Conservation (phyloP, 495 filamentous ascomycete genomes). For the Pseudotulostoma volvatum region DNA sequence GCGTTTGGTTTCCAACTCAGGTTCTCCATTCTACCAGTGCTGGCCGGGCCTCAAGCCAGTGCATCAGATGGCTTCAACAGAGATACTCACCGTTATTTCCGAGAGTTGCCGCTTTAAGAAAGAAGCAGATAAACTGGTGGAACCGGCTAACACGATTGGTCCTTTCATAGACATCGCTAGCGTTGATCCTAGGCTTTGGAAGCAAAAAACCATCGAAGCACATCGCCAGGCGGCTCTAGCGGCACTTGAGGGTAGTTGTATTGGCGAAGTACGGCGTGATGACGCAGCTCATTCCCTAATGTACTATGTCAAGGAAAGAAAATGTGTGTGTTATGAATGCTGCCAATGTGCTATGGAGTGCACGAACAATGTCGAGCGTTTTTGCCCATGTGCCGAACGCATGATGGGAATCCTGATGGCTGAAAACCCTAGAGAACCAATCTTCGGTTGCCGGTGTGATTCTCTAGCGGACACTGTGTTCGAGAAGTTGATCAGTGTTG, state of each 20-base stretch:
- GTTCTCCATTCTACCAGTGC: slow-evolving; percentile 12
- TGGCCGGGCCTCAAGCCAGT: slow-evolving; percentile 15
- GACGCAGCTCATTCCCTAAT: slow-evolving; percentile 9
- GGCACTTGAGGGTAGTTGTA: slow-evolving; percentile 15
- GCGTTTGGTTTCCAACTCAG: slow-evolving; percentile 7
- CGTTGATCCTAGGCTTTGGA: slow-evolving; percentile 7
- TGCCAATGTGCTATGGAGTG: slow-evolving; percentile 22
- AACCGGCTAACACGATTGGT: slow-evolving; percentile 8
- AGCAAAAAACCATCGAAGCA: slow-evolving; percentile 14
- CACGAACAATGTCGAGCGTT: slow-evolving; percentile 12
- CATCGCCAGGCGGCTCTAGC: slow-evolving; percentile 18
- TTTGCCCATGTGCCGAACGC: slow-evolving; percentile 23
- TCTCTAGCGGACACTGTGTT: slow-evolving; percentile 17
- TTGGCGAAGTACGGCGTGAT: slow-evolving; percentile 22
- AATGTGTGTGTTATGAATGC: slow-evolving; percentile 19
- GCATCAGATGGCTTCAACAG: slow-evolving; percentile 13
- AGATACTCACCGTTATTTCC: slow-evolving; percentile 16
- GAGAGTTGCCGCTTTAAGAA: slow-evolving; percentile 19
- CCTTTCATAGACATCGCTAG: slow-evolving; percentile 13
- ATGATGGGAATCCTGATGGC: slow-evolving; percentile 6
- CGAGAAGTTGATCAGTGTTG: slow-evolving; percentile 12
- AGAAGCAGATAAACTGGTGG: not conserved
- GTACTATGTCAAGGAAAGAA: slow-evolving; percentile 13
- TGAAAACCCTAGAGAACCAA: not conserved
- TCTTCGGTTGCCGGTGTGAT: slow-evolving; percentile 12